Conservation (phyloP, 495 filamentous ascomycete species). For the Penicillium canescens region DNA sequence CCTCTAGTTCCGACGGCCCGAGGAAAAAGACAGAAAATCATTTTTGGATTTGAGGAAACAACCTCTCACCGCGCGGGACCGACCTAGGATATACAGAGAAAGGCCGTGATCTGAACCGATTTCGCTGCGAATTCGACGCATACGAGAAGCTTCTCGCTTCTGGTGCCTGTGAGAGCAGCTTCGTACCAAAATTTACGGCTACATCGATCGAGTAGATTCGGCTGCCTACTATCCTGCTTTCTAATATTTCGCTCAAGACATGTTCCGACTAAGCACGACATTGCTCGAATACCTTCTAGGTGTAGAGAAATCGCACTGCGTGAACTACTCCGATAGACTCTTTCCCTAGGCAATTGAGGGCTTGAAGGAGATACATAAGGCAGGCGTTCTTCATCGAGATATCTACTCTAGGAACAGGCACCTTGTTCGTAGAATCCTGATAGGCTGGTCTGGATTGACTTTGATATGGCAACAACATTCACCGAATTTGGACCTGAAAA, state of each 20-base stretch:
- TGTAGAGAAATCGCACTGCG: slow-evolving; percentile 22
- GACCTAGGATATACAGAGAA: slow-evolving; percentile 13
- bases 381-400: slow-evolving; percentile 20
- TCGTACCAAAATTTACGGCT: slow-evolving; percentile 23
- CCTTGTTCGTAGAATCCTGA: slow-evolving; percentile 10
- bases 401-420: slow-evolving; percentile 25
- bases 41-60: too few species aligned
- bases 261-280: slow-evolving; percentile 13
- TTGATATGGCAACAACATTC: slow-evolving; percentile 29
- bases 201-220: slow-evolving; percentile 23
- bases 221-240: slow-evolving; percentile 17
- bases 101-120: slow-evolving; percentile 24
- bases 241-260: slow-evolving; percentile 15
- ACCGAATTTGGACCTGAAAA: slow-evolving; percentile 11
- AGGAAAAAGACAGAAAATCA: too few species aligned
- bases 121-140: slow-evolving; percentile 23
- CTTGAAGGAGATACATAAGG: slow-evolving; percentile 13
- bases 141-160: slow-evolving; percentile 20
- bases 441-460: slow-evolving; percentile 26
- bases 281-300: slow-evolving; percentile 21
- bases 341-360: slow-evolving; percentile 20
- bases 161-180: slow-evolving; percentile 18
- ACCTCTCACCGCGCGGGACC: too few species aligned
- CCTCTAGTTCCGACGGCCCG: too few species aligned
- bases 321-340: slow-evolving; percentile 25